Base-by-base conservation (phyloP, 176 grass and related monocot genomes). In the Luzula sylvatica region DNA sequence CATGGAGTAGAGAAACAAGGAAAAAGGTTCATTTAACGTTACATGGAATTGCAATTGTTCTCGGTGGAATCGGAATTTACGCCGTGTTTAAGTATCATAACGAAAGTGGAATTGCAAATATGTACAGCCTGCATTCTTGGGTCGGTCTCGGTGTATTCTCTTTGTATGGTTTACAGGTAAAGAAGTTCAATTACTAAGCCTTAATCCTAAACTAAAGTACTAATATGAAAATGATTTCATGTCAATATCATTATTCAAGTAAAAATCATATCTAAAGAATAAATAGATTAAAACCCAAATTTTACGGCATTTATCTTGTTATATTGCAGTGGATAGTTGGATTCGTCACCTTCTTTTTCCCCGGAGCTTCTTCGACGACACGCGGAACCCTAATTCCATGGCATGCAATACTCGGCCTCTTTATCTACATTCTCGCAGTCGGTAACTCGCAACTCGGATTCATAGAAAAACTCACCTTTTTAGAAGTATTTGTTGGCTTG, bases 111-210 rank as follows among this genome's bases (percentile, higher is more conserved):
- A 88, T 95, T 70, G 58, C 67, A 9, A 73, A 88, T 60, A 56
- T 95, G 61, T 95, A 95, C 74, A 81, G 79, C n/a, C 50, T 95
- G 19, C 88, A 95, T 56, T 78, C 88, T 9, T 95, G 88, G 88
- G 11, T 78, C 22, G 88, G 88, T 15, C 42, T 84, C 35, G 47
- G 52, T 38, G 62, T 83, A 28, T 23, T 95, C 52, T 32, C 41
- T 7, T 69, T 95, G 23, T 95, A 88, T 72, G 88, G 51, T 0
- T 8, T 70, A 47, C 79, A 96, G 77, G 92, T 96, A 73, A 38
- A 63, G 21, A 24, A 16, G n/a, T 25, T 26, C 15, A n/a, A n/a
- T n/a, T n/a, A n/a, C n/a, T n/a, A n/a, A n/a, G n/a, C n/a, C n/a
- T n/a, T n/a, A n/a, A n/a, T n/a, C n/a, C n/a, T n/a, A n/a, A n/a